phyloP scores from a whole-genome alignment of 352 stramenopile species.

The Thalassiosira allenii region DNA sequence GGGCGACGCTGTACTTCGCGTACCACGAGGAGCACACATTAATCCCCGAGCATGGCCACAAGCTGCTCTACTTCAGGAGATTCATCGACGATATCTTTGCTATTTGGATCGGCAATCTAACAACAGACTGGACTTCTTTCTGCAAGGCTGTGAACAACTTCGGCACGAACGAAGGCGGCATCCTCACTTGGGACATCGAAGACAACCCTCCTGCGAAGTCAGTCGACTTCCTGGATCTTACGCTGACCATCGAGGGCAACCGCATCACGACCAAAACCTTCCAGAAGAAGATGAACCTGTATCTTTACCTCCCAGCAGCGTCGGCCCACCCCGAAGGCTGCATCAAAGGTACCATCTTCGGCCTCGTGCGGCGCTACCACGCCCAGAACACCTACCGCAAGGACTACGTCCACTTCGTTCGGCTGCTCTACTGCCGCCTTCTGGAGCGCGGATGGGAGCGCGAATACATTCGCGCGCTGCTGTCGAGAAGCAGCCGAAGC shows the following conservation, averaged over 20 bases:
- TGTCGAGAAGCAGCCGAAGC: no score
- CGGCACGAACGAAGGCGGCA: constrained; percentile 27
- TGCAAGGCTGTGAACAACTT: constrained; percentile 21
- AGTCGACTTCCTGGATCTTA: constrained; percentile 44
- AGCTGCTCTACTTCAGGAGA: constrained; percentile 23
- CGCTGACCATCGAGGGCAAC: constrained; percentile 14
- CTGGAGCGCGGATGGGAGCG: no score
- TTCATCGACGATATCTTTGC: constrained; percentile 54
- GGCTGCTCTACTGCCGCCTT: no score
- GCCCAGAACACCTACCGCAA: background rate
- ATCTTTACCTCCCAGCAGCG: constrained; percentile 47
- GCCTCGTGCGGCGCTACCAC: constrained; percentile 10
- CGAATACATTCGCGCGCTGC: no score
- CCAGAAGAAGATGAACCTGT: constrained; percentile 61
- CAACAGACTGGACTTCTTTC: constrained; percentile 13
- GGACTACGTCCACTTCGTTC: constrained; percentile 15
- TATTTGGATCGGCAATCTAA: constrained; percentile 13
- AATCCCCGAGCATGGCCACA: constrained; percentile 10
- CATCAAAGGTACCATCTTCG: constrained; percentile 10
- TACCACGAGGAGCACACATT: constrained; percentile 14
- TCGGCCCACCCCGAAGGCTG: constrained; percentile 32
- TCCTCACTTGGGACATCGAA: constrained; percentile 34
- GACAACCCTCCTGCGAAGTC: background rate
- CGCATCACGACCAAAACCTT: constrained; percentile 33
- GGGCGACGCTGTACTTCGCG: constrained; percentile 39